A percentile compares a stretch with the other conserved stretches of the same genome.
phyloP scores from a whole-genome alignment of 192 early-diverging fungal genomes.

The Hyaloraphidium curvatum region DNA sequence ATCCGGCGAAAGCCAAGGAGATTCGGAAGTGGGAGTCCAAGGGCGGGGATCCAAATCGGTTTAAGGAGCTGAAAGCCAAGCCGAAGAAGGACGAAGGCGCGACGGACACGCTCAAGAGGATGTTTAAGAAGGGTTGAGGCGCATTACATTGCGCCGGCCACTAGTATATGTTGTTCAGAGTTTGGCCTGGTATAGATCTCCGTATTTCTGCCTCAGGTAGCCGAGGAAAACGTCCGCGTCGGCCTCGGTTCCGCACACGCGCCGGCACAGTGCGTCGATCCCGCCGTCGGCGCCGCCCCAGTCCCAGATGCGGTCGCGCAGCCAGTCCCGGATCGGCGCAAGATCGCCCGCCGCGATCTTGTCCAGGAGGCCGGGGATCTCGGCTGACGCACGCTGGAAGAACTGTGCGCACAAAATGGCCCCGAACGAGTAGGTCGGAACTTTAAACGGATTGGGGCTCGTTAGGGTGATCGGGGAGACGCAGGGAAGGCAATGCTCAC shows the following conservation, averaged over 20 bases:
- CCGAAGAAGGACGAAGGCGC: too few relatives aligned
- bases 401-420: slow-evolving; percentile 9
- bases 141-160: too few relatives aligned
- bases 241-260: slow-evolving; percentile 11
- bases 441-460: slow-evolving; percentile 1
- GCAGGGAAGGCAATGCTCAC: not conserved
- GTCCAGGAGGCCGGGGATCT: not conserved
- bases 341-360: slow-evolving; percentile 17
- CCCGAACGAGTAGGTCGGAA: slow-evolving; percentile 23
- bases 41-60: too few relatives aligned
- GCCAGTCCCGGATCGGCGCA: slow-evolving; percentile 16
- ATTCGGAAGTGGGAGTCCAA: too few relatives aligned
- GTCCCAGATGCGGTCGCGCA: slow-evolving; percentile 16
- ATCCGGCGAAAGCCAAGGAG: too few relatives aligned
- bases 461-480: not conserved
- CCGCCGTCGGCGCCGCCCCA: slow-evolving; percentile 12
- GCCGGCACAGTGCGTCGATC: slow-evolving; percentile 15
- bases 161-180: too few relatives aligned
- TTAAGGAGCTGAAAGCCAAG: too few relatives aligned
- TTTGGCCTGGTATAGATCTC: slow-evolving; percentile 15
- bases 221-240: slow-evolving; percentile 10
- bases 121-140: too few relatives aligned
- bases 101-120: too few relatives aligned
- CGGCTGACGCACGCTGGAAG: not conserved
- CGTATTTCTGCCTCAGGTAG: slow-evolving; percentile 18